phyloP scores from a whole-genome alignment of 2,329 filamentous ascomycete genomes.

The Monosporascus sp. region DNA sequence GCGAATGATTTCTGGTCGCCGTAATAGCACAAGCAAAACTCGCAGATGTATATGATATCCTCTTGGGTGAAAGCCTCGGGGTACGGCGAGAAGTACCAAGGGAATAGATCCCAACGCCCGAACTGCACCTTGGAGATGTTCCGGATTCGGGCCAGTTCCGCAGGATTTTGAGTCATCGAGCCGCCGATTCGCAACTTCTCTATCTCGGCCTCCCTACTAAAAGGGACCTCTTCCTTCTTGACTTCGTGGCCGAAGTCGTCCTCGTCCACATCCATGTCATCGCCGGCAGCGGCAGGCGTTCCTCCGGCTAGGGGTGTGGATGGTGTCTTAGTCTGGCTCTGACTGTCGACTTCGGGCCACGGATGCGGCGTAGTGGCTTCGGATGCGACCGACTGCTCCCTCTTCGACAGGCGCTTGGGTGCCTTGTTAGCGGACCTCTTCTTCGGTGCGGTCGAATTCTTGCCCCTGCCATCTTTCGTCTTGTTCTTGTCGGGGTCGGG shows the following conservation, averaged over 20 bases:
- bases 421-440: constrained; percentile 54
- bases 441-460: constrained; percentile 60
- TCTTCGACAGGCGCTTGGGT: constrained; percentile 50
- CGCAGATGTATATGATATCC: constrained; percentile 93
- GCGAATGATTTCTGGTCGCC: constrained; percentile 76
- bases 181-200: constrained; percentile 92
- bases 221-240: constrained; percentile 50
- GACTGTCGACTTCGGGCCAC: constrained; percentile 48
- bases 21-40: constrained; percentile 93
- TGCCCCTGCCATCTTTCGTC: constrained; percentile 70
- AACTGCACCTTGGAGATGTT: constrained; percentile 95
- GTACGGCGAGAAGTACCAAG: constrained; percentile 99
- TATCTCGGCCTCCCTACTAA: constrained; percentile 85
- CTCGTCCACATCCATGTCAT: constrained; percentile 56
- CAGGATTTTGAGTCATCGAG: constrained; percentile 98
- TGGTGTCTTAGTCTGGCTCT: constrained; percentile 39
- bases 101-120: constrained; percentile 85
- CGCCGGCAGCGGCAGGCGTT: constrained; percentile 38
- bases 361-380: constrained; percentile 51
- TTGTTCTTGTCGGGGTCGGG: constrained; percentile 83
- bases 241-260: constrained; percentile 33
- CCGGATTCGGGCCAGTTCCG: constrained; percentile 90
- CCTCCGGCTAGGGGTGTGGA: constrained; percentile 35
- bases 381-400: constrained; percentile 50
- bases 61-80: constrained; percentile 82